Evolutionary conservation across 2,329 filamentous ascomycete species (phyloP).

Genomic region (Aphanocladium album): DNA sequence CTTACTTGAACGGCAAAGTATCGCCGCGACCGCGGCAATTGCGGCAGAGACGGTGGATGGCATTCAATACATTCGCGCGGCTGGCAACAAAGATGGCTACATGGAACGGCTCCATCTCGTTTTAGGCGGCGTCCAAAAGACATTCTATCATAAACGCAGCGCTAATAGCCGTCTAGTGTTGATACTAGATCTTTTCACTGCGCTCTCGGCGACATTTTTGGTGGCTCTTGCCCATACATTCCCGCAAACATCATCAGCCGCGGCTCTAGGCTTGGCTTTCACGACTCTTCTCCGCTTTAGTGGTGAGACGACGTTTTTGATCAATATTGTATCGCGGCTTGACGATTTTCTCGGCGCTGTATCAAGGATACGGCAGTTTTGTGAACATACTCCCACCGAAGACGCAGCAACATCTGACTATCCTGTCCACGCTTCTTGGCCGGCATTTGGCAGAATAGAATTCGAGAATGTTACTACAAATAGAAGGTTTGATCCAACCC

Average conservation of each 20-base stretch:
- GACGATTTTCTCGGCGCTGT: slow-evolving; percentile 33
- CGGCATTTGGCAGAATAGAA: slow-evolving; percentile 20
- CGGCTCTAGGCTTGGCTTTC: slow-evolving; percentile 40
- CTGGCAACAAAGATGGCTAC: slow-evolving; percentile 23
- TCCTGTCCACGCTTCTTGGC: slow-evolving; percentile 21
- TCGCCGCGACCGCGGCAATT: slow-evolving; percentile 37
- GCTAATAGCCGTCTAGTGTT: slow-evolving; percentile 42
- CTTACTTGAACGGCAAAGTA: slow-evolving; percentile 47
- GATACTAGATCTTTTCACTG: slow-evolving; percentile 30
- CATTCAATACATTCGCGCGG: slow-evolving; percentile 21
- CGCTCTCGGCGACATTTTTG: slow-evolving; percentile 28
- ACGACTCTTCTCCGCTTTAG: slow-evolving; percentile 24
- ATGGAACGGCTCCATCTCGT: slow-evolving; percentile 38
- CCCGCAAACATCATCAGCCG: slow-evolving; percentile 35
- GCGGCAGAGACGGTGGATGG: slow-evolving; percentile 31
- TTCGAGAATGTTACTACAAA: slow-evolving; percentile 22
- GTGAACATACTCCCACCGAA: slow-evolving; percentile 22
- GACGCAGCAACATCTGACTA: neutral
- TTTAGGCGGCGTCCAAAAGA: slow-evolving; percentile 26
- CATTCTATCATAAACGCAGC: slow-evolving; percentile 34
- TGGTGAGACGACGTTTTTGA: slow-evolving; percentile 24
- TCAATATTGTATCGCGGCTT: slow-evolving; percentile 31
- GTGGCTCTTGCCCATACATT: slow-evolving; percentile 35
- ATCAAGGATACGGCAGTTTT: slow-evolving; percentile 27
- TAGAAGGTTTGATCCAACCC: slow-evolving; percentile 19